These are phyloP conservation scores for Trichophyton simii DNA, from an alignment of 2,329 filamentous ascomycete genomes.

Conservation along the genomic window DNA sequence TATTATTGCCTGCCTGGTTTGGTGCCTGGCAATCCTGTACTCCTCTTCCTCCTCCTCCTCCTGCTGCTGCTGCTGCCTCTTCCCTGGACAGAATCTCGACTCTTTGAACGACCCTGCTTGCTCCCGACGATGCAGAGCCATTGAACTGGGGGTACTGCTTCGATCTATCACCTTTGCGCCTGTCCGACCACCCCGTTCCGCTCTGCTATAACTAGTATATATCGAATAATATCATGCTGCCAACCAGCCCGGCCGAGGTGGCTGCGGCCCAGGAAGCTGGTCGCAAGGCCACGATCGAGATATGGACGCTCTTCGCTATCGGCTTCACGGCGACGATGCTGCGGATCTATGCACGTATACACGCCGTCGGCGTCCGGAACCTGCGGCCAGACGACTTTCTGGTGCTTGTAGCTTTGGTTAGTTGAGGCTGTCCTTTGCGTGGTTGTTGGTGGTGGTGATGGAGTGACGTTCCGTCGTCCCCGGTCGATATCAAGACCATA, in stretches of 20 bases:
- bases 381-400: constrained; percentile 41
- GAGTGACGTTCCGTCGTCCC: background rate
- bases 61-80: too few relatives aligned
- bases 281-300: constrained; percentile 3
- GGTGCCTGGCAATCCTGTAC: too few relatives aligned
- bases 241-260: constrained; percentile 3
- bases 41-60: too few relatives aligned
- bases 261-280: background rate
- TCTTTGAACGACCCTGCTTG: too few relatives aligned
- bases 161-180: background rate
- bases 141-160: background rate
- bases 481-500: constrained; percentile 7
- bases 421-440: background rate
- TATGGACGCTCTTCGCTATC: constrained; percentile 3
- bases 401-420: constrained; percentile 24
- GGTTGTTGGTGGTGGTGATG: background rate
- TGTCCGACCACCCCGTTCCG: background rate
- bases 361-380: constrained; percentile 17
- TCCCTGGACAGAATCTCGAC: too few relatives aligned
- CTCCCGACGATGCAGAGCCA: background rate
- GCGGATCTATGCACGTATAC: constrained; percentile 37
- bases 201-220: background rate
- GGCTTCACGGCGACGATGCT: constrained; percentile 17
- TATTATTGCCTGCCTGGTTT: too few relatives aligned
- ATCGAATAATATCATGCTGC: background rate